Base-by-base conservation (phyloP, 164 flowering plant genomes). In the Nelumbo lutea region DNA sequence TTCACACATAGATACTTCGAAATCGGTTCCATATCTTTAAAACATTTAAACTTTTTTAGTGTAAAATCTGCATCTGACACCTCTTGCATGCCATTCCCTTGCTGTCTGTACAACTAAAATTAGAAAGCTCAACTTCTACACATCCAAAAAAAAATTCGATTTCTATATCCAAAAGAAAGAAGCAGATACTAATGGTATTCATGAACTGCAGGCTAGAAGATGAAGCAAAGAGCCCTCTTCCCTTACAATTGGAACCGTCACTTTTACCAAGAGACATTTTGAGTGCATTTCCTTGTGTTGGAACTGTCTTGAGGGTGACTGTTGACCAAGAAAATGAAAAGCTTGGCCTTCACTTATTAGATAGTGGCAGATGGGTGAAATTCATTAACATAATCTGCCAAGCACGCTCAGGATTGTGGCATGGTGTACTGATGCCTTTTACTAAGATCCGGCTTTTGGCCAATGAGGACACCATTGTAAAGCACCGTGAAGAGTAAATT, bases 341-440 rank as follows among this genome's bases (percentile, higher is more conserved):
- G 63, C 70, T 81, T 59, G 73, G 76, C 56, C 76, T 81, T 39
- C 80, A 72, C 45, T 64, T 79, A 58, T 73, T 83, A 15, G 75
- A 61, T 39, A 10, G 68, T 68, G 87, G 89, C 56, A 81, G 76
- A 70, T 94, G 96, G 98, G 83, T 88, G 68, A 86, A 84, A 69
- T 61, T 91, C 71, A 42, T 79, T 42, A 78, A 84, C 59, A 55
- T 91, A 4, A 71, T 48, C 1, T 83, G 78, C 71, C 79, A 84
- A 80, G 82, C 73, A n/a, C 82, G 65, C 59, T 76, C 59, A 2
- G 93, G 89, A 7, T 66, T 86, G 59, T 88, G 93, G 95, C 67
- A 62, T 72, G 93, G 90, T 68, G 72, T 75, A 45, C 63, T 84
- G 58, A 79, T 61, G 72, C 73, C 89, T 71, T 79, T 61, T 61